Conservation (phyloP, 2,329 filamentous ascomycete species). For the Calonectria hongkongensis region DNA sequence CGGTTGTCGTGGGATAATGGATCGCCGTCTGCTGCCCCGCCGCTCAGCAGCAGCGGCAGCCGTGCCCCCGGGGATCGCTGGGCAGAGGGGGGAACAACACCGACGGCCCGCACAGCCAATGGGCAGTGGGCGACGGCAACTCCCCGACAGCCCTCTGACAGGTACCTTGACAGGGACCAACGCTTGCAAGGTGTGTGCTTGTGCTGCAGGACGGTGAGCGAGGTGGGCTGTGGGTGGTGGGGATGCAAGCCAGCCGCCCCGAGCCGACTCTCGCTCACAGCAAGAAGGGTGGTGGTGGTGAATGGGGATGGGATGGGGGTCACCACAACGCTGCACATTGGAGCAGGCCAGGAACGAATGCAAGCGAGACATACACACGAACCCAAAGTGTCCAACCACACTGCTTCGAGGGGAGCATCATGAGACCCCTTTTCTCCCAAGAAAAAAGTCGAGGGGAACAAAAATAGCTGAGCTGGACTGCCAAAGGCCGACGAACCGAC, state of each 20-base stretch:
- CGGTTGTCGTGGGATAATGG: constrained; percentile 21
- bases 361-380: not conserved
- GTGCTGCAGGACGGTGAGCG: not conserved
- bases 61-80: constrained; percentile 12
- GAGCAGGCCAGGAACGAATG: not conserved
- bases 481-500: constrained; percentile 36
- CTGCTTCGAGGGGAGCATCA: not conserved
- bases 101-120: constrained; percentile 33
- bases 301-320: too few relatives aligned
- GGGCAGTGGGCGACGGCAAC: not conserved
- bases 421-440: not conserved
- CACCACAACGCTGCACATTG: not conserved
- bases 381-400: not conserved
- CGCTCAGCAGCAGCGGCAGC: not conserved
- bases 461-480: too few relatives aligned
- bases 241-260: constrained; percentile 34
- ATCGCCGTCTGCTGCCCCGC: not conserved
- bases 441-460: too few relatives aligned
- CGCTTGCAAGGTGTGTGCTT: not conserved
- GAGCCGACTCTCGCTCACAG: constrained; percentile 16
- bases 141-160: constrained; percentile 7
- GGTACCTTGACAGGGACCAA: not conserved
- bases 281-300: too few relatives aligned
- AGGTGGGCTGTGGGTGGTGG: not conserved
- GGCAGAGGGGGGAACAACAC: constrained; percentile 7